phyloP scores from a whole-genome alignment of 2,329 filamentous ascomycete species.

The Fusarium fracticaudum region DNA sequence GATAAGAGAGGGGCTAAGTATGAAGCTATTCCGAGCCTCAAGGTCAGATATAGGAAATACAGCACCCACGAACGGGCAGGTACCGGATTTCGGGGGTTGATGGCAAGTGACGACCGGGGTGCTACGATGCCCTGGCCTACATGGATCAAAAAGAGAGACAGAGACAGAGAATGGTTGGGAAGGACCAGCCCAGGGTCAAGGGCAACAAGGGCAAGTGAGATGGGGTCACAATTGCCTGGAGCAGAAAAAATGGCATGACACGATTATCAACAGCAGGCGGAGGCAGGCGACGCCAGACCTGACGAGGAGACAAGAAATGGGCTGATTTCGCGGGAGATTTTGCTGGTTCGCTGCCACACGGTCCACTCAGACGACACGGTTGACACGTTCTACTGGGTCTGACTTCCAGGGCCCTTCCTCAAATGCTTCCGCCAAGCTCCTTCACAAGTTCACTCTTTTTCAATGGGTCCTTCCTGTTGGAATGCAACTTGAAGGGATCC shows the following conservation, averaged over 20 bases:
- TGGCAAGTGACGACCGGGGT: slow-evolving; percentile 38
- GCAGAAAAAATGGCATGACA: slow-evolving; percentile 49
- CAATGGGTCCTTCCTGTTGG: slow-evolving; percentile 24
- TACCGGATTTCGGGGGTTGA: slow-evolving; percentile 34
- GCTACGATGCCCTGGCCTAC: slow-evolving; percentile 11
- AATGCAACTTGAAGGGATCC: slow-evolving; percentile 25
- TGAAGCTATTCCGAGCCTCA: slow-evolving; percentile 45
- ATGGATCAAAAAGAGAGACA: slow-evolving; percentile 17
- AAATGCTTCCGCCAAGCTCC: neutral
- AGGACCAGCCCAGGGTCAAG: slow-evolving; percentile 20
- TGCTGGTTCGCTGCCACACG: slow-evolving; percentile 40
- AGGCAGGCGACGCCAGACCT: slow-evolving; percentile 45
- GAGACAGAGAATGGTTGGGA: slow-evolving; percentile 18
- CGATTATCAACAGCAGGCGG: slow-evolving; percentile 46
- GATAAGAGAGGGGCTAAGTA: slow-evolving; percentile 23
- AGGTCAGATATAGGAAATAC: slow-evolving; percentile 39
- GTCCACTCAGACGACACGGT: slow-evolving; percentile 33
- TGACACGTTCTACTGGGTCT: slow-evolving; percentile 36
- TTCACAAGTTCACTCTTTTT: slow-evolving; percentile 8
- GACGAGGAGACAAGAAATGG: slow-evolving; percentile 50
- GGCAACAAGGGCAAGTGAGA: slow-evolving; percentile 29
- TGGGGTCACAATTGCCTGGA: slow-evolving; percentile 38
- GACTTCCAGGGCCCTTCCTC: slow-evolving; percentile 17
- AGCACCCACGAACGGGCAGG: slow-evolving; percentile 32
- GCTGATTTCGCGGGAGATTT: slow-evolving; percentile 49